phyloP scores from a whole-genome alignment of 2,329 filamentous ascomycete species.

The Talaromyces sp. region DNA sequence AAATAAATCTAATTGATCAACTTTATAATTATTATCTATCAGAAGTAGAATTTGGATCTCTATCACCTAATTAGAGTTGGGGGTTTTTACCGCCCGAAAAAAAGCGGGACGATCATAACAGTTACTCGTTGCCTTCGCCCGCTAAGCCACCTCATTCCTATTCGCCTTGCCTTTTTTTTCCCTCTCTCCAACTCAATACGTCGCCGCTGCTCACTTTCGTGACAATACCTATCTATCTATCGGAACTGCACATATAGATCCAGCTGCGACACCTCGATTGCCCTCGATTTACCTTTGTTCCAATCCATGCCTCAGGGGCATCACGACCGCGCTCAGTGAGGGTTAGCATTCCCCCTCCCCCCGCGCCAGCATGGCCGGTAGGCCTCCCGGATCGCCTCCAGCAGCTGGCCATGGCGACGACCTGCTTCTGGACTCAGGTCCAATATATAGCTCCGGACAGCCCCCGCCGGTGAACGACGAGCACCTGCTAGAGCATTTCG shows the following conservation, averaged over 20 bases:
- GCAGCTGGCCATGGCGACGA: constrained; percentile 48
- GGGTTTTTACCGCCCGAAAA: constrained; percentile 18
- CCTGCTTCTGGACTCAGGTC: constrained; percentile 45
- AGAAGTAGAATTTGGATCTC: background rate
- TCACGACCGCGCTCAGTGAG: constrained; percentile 30
- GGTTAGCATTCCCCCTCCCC: constrained; percentile 39
- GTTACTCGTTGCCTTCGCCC: constrained; percentile 24
- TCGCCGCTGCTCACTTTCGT: background rate
- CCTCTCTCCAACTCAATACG: constrained; percentile 5
- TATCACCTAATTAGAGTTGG: background rate
- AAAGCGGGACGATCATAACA: constrained; percentile 26
- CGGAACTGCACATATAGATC: background rate
- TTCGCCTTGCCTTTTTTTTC: constrained; percentile 13
- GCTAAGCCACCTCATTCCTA: constrained; percentile 27
- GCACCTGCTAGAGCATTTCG: constrained; percentile 73
- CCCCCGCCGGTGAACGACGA: constrained; percentile 80
- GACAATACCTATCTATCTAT: constrained; percentile 3
- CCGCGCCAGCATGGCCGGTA: constrained; percentile 51
- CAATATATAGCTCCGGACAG: constrained; percentile 71
- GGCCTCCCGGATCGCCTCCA: constrained; percentile 56
- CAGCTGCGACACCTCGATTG: constrained; percentile 10
- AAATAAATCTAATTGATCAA: background rate
- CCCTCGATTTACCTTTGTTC: constrained; percentile 5
- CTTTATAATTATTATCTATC: background rate
- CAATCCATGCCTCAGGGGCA: constrained; percentile 45